These are phyloP conservation scores for Telopea speciosissima DNA, from an alignment of 177 flowering plant genomes.

Conservation along the genomic window DNA sequence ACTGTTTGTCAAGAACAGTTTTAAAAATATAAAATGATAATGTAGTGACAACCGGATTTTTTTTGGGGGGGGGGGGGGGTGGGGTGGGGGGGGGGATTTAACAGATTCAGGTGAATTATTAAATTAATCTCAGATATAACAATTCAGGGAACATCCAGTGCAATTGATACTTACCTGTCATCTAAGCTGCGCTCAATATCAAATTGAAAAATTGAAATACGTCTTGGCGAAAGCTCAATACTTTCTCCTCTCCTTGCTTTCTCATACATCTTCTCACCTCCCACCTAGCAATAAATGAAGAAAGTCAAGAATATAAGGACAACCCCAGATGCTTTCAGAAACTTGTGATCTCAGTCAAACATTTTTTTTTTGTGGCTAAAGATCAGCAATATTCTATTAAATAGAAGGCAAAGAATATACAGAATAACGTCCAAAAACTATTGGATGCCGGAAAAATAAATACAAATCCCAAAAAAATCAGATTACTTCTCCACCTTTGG, in stretches of 20 bases:
- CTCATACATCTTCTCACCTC: conserved; percentile 96
- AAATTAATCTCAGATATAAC: background rate
- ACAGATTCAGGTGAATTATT: background rate
- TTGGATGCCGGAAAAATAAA: too few relatives aligned
- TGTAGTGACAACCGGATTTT: too few relatives aligned
- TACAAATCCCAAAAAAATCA: too few relatives aligned
- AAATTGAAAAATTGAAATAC: conserved; percentile 75
- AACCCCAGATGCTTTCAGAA: background rate
- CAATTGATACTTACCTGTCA: conserved; percentile 54
- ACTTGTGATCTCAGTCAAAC: background rate
- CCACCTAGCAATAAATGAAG: conserved; percentile 45
- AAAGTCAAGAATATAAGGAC: conserved; percentile 6
- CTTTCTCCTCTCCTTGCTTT: conserved; percentile 98
- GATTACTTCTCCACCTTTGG: too few relatives aligned
- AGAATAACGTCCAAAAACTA: too few relatives aligned
- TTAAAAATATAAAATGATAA: too few relatives aligned
- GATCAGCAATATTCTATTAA: too few relatives aligned
- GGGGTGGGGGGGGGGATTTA: background rate
- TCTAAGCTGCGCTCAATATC: conserved; percentile 91
- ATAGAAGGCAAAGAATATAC: too few relatives aligned
- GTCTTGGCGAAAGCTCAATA: conserved; percentile 84
- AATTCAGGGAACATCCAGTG: background rate
- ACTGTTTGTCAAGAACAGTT: too few relatives aligned
- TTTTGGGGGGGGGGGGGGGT: too few relatives aligned
- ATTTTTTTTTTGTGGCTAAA: too few relatives aligned